Conservation (phyloP, 345 rosid species). For the Alliaria petiolata region DNA sequence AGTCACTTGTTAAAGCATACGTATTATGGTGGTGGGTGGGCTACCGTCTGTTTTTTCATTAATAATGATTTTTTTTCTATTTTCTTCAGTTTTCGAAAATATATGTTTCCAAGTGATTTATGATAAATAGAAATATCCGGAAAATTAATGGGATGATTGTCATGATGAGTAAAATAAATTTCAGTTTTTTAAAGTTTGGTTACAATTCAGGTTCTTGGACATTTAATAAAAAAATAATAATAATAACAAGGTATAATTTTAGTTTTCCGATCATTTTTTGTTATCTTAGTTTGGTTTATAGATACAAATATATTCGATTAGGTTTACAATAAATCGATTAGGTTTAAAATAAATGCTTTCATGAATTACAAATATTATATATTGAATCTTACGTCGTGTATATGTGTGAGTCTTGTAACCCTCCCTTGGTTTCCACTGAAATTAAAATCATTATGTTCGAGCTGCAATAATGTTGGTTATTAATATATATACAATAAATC, state of each 20-base stretch:
- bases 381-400: background rate
- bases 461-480: background rate
- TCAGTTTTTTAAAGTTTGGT: background rate
- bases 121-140: background rate
- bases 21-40: slow-evolving; percentile 16
- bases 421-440: background rate
- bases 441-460: background rate
- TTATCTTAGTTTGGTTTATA: background rate
- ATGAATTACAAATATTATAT: background rate
- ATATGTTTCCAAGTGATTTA: background rate
- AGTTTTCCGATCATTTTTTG: background rate
- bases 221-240: background rate
- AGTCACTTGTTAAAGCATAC: slow-evolving; percentile 25
- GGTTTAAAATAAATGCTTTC: background rate
- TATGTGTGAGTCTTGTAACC: background rate
- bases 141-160: background rate
- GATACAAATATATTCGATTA: no score
- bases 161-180: background rate
- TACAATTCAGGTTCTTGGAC: background rate
- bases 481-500: background rate
- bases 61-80: background rate
- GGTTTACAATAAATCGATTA: background rate
- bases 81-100: background rate
- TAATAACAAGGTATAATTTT: background rate
- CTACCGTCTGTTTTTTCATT: slow-evolving; percentile 12